Evolutionary conservation across 257 asterid species (phyloP), one percentile per base, ranked within the genome.

Genomic region (Pogostemon cablin): DNA sequence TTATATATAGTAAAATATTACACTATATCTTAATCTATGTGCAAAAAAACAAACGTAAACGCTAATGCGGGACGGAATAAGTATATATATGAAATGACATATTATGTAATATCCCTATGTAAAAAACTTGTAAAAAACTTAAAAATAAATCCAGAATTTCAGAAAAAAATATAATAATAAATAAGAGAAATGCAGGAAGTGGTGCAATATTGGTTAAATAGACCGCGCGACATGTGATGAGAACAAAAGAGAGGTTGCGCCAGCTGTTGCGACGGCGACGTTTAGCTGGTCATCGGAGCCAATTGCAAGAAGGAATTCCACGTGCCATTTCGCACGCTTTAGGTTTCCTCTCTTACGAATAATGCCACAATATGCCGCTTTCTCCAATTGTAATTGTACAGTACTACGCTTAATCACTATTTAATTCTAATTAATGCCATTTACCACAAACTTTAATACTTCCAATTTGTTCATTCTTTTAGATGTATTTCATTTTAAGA

Each of bases 191-290:
- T 1, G 1, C 8, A n/a, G 5, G 25, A 65, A 10, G 46, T 10
- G 68, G 71, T 52, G 44, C 42, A 48, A 6, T 4, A 54, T 17
- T 20, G 41, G 37, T 49, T 12, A 38, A n/a, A 10, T 62, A 46
- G 49, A 40, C 52, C 42, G 49, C 10, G 53, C 7, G 8, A 56
- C 75, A 75, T 53, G 6, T 15, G 83, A 75, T 72, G 35, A 75
- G 11, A 71, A 57, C 70, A 58, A 11, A 44, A 0, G n/a, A 40
- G 59, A 7, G 40, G 20, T 55, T 42, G 52, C 58, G 80, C 81
- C 82, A 76, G 90, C 84, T 85, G 84, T 68, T 1, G 0, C 0
- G 86, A 81, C 78, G 53, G 69, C 78, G 76, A 70, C 76, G 48
- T 25, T 60, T 73, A 50, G 78, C 56, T 6, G 69, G 71, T 59